These are phyloP conservation scores for Xylariaceae sp. DNA, from an alignment of 2,329 filamentous ascomycete genomes.

Conservation along the genomic window DNA sequence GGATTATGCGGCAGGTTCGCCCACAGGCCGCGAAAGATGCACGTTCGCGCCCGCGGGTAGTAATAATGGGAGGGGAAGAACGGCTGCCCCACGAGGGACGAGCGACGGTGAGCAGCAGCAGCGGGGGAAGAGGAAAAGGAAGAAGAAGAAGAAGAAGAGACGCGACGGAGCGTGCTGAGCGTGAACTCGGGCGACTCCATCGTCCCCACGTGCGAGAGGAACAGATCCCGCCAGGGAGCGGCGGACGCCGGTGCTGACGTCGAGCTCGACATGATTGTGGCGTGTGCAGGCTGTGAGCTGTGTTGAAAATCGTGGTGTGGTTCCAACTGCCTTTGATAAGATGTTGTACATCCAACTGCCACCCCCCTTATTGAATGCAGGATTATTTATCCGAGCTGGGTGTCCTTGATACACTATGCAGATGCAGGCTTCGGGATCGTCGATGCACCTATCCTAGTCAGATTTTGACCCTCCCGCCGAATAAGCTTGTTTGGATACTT, in stretches of 20 bases:
- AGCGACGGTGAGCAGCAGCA: background rate
- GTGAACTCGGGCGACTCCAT: slow-evolving; percentile 46
- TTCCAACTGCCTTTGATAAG: too few relatives aligned
- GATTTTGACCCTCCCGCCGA: too few relatives aligned
- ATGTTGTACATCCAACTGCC: too few relatives aligned
- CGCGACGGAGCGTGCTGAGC: slow-evolving; percentile 45
- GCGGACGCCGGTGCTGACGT: slow-evolving; percentile 24
- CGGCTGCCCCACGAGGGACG: too few relatives aligned
- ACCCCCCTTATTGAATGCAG: too few relatives aligned
- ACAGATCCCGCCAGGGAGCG: slow-evolving; percentile 49
- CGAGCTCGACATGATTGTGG: slow-evolving; percentile 11
- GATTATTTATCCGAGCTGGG: too few relatives aligned
- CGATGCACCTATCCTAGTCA: too few relatives aligned
- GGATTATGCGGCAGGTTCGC: slow-evolving; percentile 64
- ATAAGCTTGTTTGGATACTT: too few relatives aligned
- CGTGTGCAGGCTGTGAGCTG: background rate
- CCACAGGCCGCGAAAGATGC: slow-evolving; percentile 84
- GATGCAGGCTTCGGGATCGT: too few relatives aligned
- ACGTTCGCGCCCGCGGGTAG: slow-evolving; percentile 63
- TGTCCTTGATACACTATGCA: too few relatives aligned
- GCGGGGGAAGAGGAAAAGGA: slow-evolving; percentile 15
- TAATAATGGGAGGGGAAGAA: slow-evolving; percentile 36
- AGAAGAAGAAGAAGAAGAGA: slow-evolving; percentile 10
- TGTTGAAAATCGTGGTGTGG: background rate
- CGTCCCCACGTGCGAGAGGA: slow-evolving; percentile 44